These are phyloP conservation scores for Aspergillus floridensis DNA, from an alignment of 2,329 filamentous ascomycete species.

Conservation along the genomic window DNA sequence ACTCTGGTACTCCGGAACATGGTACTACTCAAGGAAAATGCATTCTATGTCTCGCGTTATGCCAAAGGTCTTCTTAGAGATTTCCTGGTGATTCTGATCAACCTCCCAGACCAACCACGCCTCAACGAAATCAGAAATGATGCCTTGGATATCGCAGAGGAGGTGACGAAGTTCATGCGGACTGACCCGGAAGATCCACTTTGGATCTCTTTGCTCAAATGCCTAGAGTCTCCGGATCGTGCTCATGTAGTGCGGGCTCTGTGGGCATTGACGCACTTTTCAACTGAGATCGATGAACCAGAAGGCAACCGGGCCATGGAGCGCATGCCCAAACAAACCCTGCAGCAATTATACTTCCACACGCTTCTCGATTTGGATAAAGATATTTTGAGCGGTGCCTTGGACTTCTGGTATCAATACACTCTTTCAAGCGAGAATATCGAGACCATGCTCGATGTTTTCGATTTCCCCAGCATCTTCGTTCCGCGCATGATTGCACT, in stretches of 20 bases:
- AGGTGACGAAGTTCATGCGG: slow-evolving; percentile 76
- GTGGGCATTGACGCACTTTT: slow-evolving; percentile 79
- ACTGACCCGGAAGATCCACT: slow-evolving; percentile 72
- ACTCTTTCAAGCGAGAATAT: slow-evolving; percentile 84
- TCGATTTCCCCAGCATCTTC: slow-evolving; percentile 49
- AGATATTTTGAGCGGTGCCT: slow-evolving; percentile 79
- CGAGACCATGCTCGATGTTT: slow-evolving; percentile 50
- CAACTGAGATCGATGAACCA: slow-evolving; percentile 76
- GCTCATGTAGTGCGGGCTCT: slow-evolving; percentile 78
- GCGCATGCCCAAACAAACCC: slow-evolving; percentile 62
- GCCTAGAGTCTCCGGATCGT: slow-evolving; percentile 69
- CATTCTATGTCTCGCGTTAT: slow-evolving; percentile 72
- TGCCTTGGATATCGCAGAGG: slow-evolving; percentile 85
- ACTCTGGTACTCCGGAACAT: slow-evolving; percentile 89
- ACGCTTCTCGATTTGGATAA: slow-evolving; percentile 64
- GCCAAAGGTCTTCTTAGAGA: slow-evolving; percentile 66
- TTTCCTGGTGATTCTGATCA: slow-evolving; percentile 76
- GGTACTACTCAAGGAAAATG: slow-evolving; percentile 90
- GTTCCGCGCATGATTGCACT: slow-evolving; percentile 77
- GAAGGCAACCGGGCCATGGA: slow-evolving; percentile 63
- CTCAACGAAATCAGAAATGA: slow-evolving; percentile 86
- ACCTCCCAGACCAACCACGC: slow-evolving; percentile 67
- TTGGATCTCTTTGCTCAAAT: slow-evolving; percentile 63
- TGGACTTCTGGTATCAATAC: slow-evolving; percentile 96
- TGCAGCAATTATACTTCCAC: slow-evolving; percentile 53